Percentiles rank a stretch among this genome's conserved stretches.
phyloP scores from a whole-genome alignment of 345 rosid genomes.

The Orychophragmus violaceus region DNA sequence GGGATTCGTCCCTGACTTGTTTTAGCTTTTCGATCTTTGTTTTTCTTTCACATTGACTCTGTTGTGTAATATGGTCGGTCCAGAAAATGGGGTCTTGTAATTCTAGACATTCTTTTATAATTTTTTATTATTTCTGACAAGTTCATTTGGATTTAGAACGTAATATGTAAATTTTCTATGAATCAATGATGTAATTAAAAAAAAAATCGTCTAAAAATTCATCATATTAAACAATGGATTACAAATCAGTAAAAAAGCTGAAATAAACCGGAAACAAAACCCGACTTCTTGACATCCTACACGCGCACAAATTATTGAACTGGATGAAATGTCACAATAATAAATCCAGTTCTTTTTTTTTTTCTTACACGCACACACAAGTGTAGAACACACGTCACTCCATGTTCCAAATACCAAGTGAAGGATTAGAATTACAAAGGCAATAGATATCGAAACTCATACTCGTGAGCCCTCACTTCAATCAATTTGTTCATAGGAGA shows the following conservation, averaged over 20 bases:
- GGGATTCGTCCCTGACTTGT: slow-evolving; percentile 12
- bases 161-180: too few relatives aligned
- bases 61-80: slow-evolving; percentile 13
- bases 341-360: neutral
- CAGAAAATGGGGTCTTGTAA: slow-evolving; percentile 10
- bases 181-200: too few relatives aligned
- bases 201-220: too few relatives aligned
- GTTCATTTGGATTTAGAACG: too few relatives aligned
- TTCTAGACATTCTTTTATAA: neutral
- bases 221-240: too few relatives aligned
- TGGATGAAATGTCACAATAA: too few relatives aligned
- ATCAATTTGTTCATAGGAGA: slow-evolving; percentile 9
- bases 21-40: neutral
- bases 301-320: too few relatives aligned
- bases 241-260: too few relatives aligned
- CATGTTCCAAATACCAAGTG: neutral
- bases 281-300: too few relatives aligned
- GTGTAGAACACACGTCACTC: neutral
- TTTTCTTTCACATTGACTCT: slow-evolving; percentile 6
- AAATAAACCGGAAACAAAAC: too few relatives aligned
- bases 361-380: neutral
- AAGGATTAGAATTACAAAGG: slow-evolving; percentile 4
- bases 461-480: slow-evolving; percentile 31
- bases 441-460: slow-evolving; percentile 30
- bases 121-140: neutral